Base-by-base conservation (phyloP, 2,329 filamentous ascomycete genomes). In the Incumbomyces lentus region DNA sequence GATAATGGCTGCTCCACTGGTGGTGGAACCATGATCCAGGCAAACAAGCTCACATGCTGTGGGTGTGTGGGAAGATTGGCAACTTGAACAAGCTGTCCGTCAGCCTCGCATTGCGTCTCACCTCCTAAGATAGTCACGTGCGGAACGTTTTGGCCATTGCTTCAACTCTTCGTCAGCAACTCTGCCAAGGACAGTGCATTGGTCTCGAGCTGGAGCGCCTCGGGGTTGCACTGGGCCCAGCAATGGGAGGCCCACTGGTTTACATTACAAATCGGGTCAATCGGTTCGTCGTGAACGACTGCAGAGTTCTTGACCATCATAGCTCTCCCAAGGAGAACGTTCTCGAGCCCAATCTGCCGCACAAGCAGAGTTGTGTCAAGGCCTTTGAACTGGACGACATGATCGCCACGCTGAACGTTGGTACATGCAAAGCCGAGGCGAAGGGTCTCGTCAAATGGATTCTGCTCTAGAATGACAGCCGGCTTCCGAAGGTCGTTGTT, bases 371-470 rank as follows among this genome's bases (percentile, higher is more conserved):
- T 49, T 8, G 48, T 35, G 18, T 54, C 52, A 14, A 54, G 39
- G 2, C 52, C 52, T 13, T 26, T 19, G 39, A 54, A 55, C 33
- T 56, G 54, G 33, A 48, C 45, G 19, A 56, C 39, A 22, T 50
- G 26, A 38, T 56, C 54, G 13, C 52, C 54, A 6, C 39, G 41
- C 8, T 48, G 47, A 1, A 44, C 48, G 19, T 51, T 46, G 22
- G 50, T 51, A 38, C 52, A 55, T 11, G 54, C 52, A 40, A 56
- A 56, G 11, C 54, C 54, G 8, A 55, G 18, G 8, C 54, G 49
- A 13, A 51, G 31, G 0, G 48, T 51, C 18, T 51, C 50, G 13
- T 45, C 32, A 1, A 26, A 8, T 2, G 49, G 45, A 14, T 46
- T 46, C 13, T 49, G 48, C 35, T 56, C 54, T 26, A 56, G 52